Evolutionary conservation across 495 filamentous ascomycete genomes (phyloP).

Genomic region (Penicillium pulvis): DNA sequence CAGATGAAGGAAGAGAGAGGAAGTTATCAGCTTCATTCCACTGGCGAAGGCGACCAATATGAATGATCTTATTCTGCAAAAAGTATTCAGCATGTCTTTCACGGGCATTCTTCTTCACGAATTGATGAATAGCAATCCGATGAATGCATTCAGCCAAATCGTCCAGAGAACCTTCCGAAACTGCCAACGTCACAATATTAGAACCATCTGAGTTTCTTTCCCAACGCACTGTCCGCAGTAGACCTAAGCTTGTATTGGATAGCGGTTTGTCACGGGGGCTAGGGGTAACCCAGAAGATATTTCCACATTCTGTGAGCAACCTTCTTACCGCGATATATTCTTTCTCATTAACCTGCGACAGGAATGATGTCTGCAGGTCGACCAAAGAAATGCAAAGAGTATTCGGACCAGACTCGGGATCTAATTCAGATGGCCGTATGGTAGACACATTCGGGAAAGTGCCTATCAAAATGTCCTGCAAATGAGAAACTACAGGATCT

Average conservation of each 20-base stretch:
- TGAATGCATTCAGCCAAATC: slow-evolving; percentile 8
- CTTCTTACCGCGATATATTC: slow-evolving; percentile 15
- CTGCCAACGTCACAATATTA: slow-evolving; percentile 25
- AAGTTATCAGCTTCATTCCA: slow-evolving; percentile 24
- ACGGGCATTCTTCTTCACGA: slow-evolving; percentile 5
- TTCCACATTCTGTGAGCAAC: slow-evolving; percentile 29
- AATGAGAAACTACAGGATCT: neutral
- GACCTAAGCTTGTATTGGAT: slow-evolving; percentile 23
- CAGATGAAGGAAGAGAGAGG: slow-evolving; percentile 15
- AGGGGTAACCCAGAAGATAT: slow-evolving; percentile 42
- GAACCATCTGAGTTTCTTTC: slow-evolving; percentile 30
- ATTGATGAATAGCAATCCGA: slow-evolving; percentile 26
- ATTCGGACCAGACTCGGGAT: neutral
- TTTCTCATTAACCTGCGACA: slow-evolving; percentile 1
- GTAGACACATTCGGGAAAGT: neutral
- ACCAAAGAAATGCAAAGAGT: slow-evolving; percentile 19
- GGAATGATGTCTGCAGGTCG: slow-evolving; percentile 17
- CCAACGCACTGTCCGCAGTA: slow-evolving; percentile 32
- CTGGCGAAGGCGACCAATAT: slow-evolving; percentile 31
- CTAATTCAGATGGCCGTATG: slow-evolving; percentile 6
- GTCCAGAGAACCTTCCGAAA: neutral
- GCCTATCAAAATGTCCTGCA: slow-evolving; percentile 1
- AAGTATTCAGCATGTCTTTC: slow-evolving; percentile 31
- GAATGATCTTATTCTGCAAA: slow-evolving; percentile 24
- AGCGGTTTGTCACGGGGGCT: slow-evolving; percentile 7